Percentiles rank a stretch among this genome's conserved stretches.
phyloP scores from a whole-genome alignment of 306 rosid species.

The Vicia villosa region DNA sequence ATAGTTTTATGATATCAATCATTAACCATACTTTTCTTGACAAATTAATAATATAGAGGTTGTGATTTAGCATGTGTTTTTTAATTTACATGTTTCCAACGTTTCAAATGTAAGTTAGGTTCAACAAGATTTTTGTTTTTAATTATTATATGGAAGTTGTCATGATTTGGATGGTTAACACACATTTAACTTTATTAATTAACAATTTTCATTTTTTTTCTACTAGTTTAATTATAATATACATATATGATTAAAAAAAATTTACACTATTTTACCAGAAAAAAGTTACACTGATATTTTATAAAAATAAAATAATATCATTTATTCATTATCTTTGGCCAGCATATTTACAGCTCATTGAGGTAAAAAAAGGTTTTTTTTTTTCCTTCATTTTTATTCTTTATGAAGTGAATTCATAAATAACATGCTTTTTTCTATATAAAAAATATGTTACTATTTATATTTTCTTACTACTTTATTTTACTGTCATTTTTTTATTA shows the following conservation, averaged over 20 bases:
- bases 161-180: background rate
- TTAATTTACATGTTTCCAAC: conserved; percentile 5
- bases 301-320: too few relatives aligned
- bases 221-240: background rate
- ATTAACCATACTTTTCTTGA: background rate
- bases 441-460: too few relatives aligned
- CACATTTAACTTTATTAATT: background rate
- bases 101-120: background rate
- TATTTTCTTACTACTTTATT: too few relatives aligned
- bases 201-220: background rate
- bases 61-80: conserved; percentile 2
- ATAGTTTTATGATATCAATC: background rate
- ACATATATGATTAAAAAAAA: background rate
- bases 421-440: background rate
- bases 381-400: background rate
- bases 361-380: background rate
- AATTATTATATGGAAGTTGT: background rate
- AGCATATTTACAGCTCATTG: background rate
- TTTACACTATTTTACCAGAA: too few relatives aligned
- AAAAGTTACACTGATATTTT: too few relatives aligned
- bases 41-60: background rate
- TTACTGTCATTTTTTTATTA: too few relatives aligned
- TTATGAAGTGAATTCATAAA: background rate
- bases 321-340: background rate
- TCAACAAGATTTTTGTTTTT: background rate